These are phyloP conservation scores for Tetracentron sinense DNA, from an alignment of 164 flowering plant genomes.

Conservation along the genomic window DNA sequence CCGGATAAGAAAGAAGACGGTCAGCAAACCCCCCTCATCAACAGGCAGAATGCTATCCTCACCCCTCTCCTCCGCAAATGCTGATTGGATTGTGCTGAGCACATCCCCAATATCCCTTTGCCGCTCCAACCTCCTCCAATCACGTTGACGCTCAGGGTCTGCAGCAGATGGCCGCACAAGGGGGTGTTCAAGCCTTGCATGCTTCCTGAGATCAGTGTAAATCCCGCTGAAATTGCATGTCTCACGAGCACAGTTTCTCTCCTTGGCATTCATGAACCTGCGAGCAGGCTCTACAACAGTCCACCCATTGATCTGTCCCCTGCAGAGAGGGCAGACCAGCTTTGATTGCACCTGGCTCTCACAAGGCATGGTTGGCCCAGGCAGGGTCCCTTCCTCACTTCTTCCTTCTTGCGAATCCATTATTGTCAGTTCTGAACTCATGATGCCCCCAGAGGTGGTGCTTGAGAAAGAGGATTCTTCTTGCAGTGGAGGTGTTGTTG, in stretches of 20 bases:
- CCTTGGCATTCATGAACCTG: conserved; percentile 67
- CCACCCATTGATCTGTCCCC: conserved; percentile 73
- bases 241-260: conserved; percentile 75
- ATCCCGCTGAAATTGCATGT: conserved; percentile 66
- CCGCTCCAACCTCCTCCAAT: conserved; percentile 80
- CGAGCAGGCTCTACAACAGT: conserved; percentile 71
- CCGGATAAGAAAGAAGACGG: conserved; percentile 54
- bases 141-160: conserved; percentile 69
- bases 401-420: conserved; percentile 22
- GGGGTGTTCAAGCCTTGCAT: conserved; percentile 83
- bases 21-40: conserved; percentile 56
- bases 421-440: conserved; percentile 18
- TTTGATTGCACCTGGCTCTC: conserved; percentile 29
- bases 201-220: conserved; percentile 74
- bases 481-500: conserved; percentile 16
- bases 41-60: conserved; percentile 35
- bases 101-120: conserved; percentile 83
- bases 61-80: conserved; percentile 50
- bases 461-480: conserved; percentile 30
- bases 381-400: conserved; percentile 19
- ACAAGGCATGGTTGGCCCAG: conserved; percentile 16
- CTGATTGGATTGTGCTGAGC: conserved; percentile 74
- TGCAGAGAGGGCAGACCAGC: conserved; percentile 79
- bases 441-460: background rate
- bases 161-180: conserved; percentile 66